Percentiles rank a stretch among this genome's conserved stretches.
These are phyloP conservation scores for Cordyceps cateniannulata DNA, from an alignment of 2,329 filamentous ascomycete genomes.

Conservation along the genomic window DNA sequence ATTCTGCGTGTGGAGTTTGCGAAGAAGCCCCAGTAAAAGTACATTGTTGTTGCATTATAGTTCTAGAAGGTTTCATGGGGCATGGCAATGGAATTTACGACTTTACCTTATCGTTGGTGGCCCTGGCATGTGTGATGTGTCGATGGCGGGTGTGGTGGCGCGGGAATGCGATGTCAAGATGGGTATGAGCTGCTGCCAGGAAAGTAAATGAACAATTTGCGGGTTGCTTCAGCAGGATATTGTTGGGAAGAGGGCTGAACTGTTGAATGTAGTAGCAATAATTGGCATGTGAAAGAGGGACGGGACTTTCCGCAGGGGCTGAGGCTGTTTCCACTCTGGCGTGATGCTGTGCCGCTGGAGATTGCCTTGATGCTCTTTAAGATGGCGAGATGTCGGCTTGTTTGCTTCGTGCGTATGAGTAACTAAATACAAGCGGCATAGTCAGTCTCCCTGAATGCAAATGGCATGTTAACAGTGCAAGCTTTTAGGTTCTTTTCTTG, in stretches of 20 bases:
- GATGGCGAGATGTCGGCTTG: not conserved
- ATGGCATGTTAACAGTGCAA: too few relatives aligned
- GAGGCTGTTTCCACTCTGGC: not conserved
- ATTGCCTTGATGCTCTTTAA: not conserved
- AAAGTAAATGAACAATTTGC: not conserved
- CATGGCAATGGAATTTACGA: constrained; percentile 10
- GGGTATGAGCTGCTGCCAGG: not conserved
- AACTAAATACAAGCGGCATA: too few relatives aligned
- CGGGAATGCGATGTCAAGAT: not conserved
- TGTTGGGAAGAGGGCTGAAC: constrained; percentile 6
- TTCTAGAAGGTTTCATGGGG: constrained; percentile 4
- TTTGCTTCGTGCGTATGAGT: too few relatives aligned
- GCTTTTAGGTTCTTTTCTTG: not conserved
- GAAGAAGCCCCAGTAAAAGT: constrained; percentile 56
- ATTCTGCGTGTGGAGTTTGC: constrained; percentile 85
- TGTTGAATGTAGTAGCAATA: not conserved
- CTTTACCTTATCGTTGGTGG: not conserved
- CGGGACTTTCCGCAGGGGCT: not conserved
- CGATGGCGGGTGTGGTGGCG: too few relatives aligned
- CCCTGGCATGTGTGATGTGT: not conserved
- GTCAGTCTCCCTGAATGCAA: too few relatives aligned
- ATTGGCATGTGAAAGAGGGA: constrained; percentile 12
- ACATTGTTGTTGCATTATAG: constrained; percentile 23
- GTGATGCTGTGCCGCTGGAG: not conserved
- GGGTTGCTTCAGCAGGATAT: not conserved